Percentiles rank a stretch among this genome's conserved stretches.
phyloP scores from a whole-genome alignment of 2,329 filamentous ascomycete genomes.

The Trichoderma sp. region DNA sequence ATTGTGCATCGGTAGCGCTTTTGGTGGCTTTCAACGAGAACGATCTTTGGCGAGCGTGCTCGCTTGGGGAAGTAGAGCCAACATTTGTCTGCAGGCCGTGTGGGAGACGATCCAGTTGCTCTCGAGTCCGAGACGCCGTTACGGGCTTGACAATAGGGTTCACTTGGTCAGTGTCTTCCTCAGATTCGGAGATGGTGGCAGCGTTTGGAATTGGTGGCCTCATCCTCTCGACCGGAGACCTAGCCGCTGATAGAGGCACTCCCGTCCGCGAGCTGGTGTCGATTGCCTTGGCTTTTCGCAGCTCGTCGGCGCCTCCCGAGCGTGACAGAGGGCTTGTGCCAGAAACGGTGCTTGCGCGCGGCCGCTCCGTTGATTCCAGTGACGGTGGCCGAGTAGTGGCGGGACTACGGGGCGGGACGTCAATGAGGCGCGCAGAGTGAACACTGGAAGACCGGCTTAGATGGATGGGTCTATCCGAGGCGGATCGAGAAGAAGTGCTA shows the following conservation, averaged over 20 bases:
- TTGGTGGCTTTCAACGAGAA: conserved; percentile 37
- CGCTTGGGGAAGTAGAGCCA: conserved; percentile 23
- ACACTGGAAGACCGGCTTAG: conserved; percentile 49
- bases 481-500: conserved; percentile 51
- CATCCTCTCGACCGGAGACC: conserved; percentile 37
- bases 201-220: conserved; percentile 33
- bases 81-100: conserved; percentile 20
- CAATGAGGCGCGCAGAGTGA: conserved; percentile 59
- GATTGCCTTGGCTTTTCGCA: conserved; percentile 32
- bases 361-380: conserved; percentile 46
- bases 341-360: conserved; percentile 43
- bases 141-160: background rate
- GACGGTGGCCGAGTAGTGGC: conserved; percentile 52
- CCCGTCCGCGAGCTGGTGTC: conserved; percentile 30
- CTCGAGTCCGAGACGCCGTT: conserved; percentile 1
- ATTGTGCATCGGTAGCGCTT: conserved; percentile 36
- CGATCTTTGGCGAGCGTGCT: conserved; percentile 26
- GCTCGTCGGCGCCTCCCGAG: conserved; percentile 43
- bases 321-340: conserved; percentile 42
- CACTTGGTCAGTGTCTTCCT: conserved; percentile 36
- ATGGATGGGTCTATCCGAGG: conserved; percentile 48
- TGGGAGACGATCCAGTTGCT: conserved; percentile 11
- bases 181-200: conserved; percentile 47
- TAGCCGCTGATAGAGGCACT: conserved; percentile 29
- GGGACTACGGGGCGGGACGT: conserved; percentile 56